Evolutionary conservation across 306 rosid genomes (phyloP).

Genomic region (Geum urbanum): DNA sequence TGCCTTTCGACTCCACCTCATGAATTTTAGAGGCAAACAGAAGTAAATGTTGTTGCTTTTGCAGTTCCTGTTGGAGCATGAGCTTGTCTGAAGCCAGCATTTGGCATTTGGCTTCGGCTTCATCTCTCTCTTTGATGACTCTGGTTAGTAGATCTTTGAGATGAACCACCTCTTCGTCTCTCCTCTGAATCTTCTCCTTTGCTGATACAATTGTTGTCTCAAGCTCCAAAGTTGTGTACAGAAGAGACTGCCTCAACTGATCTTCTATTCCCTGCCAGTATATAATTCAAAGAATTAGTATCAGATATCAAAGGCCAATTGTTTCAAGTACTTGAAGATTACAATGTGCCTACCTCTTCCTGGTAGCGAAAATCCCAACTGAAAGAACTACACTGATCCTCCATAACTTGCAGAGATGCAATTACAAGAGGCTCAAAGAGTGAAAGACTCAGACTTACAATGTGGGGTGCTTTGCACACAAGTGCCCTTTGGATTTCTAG

Average conservation of each 20-base stretch:
- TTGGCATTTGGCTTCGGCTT: slow-evolving; percentile 52
- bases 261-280: slow-evolving; percentile 60
- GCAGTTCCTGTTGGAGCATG: slow-evolving; percentile 37
- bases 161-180: slow-evolving; percentile 55
- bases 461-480: too few species aligned
- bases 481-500: slow-evolving; percentile 17
- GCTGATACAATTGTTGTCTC: slow-evolving; percentile 68
- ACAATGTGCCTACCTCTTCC: slow-evolving; percentile 41
- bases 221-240: slow-evolving; percentile 60
- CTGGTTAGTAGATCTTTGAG: slow-evolving; percentile 45
- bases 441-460: not conserved
- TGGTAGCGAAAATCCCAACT: slow-evolving; percentile 58
- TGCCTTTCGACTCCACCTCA: slow-evolving; percentile 31
- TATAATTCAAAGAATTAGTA: slow-evolving; percentile 11
- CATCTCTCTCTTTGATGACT: slow-evolving; percentile 66
- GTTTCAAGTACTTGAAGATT: not conserved
- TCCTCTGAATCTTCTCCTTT: slow-evolving; percentile 53
- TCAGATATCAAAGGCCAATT: not conserved
- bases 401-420: slow-evolving; percentile 41
- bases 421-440: slow-evolving; percentile 10
- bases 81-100: slow-evolving; percentile 51
- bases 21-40: slow-evolving; percentile 27
- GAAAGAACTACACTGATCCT: slow-evolving; percentile 55
- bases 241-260: slow-evolving; percentile 47
- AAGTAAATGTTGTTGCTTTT: slow-evolving; percentile 22